Base-by-base conservation (phyloP, 257 asterid species). In the Solanum pinnatisectum region DNA sequence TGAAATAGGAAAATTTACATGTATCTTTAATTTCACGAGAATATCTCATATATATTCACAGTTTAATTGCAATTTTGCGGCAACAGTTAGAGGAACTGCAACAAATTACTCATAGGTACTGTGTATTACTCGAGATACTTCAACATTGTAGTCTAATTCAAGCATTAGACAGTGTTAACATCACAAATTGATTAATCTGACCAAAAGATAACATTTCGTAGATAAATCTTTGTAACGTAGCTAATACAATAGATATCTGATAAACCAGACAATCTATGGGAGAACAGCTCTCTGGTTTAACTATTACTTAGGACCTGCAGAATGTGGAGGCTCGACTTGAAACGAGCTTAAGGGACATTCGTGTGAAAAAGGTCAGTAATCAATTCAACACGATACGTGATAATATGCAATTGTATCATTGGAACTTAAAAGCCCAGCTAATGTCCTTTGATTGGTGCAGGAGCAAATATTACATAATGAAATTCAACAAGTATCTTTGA, bases 191-290 rank as follows among this genome's bases (percentile, higher is more conserved):
- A 14, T 67, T 67, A 33, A 67, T 11, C 73, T 12, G 5, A 68
- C 27, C 22, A 68, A 27, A 27, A 27, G 73, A 67, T 67, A 67
- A 67, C 39, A 70, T 70, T 70, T 70, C 39, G 23, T 70, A 71
- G 40, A 32, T 13, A 71, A 15, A 71, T 32, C 23, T 15, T 71
- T 32, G 23, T 35, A 30, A 70, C 39, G 1, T 46, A 46, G 18
- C 20, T 27, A 70, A 70, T 70, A 14, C 37, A 13, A 15, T 22
- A 74, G 30, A 22, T 14, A 71, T 37, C 33, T 76, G 13, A 76
- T 32, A 87, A 76, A 37, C 49, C 32, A 87, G 87, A 81, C 87
- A 87, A 81, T 5, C 68, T 22, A 56, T 78, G 78, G 89, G 87
- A 82, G 87, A 87, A 81, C 39, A 67, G 4, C 71, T 87, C 6